phyloP scores from a whole-genome alignment of 352 stramenopile genomes.

The Globisporangium camurandrum region DNA sequence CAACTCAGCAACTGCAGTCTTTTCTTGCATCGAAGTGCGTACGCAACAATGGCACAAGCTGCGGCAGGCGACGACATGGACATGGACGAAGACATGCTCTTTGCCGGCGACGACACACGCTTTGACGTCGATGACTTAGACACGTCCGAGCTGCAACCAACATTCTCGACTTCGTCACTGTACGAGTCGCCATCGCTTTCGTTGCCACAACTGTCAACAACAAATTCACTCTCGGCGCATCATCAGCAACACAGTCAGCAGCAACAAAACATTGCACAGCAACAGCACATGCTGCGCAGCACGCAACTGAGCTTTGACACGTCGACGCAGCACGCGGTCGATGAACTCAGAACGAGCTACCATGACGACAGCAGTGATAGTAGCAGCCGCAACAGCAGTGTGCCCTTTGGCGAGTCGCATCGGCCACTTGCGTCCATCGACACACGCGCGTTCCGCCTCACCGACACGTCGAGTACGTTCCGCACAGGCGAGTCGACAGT shows the following conservation, averaged over 20 bases:
- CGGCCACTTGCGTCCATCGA: background rate
- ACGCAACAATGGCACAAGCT: no score
- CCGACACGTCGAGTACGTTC: background rate
- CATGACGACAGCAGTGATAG: slow-evolving; percentile 4
- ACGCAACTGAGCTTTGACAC: slow-evolving; percentile 6
- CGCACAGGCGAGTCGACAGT: background rate
- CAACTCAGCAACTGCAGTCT: no score
- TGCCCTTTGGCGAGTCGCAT: slow-evolving; percentile 2
- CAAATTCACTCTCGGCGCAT: no score
- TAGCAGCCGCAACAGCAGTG: background rate
- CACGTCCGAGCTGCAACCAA: slow-evolving; percentile 28
- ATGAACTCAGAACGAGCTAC: slow-evolving; percentile 2
- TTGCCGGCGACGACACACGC: slow-evolving; percentile 31
- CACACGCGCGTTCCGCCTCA: background rate
- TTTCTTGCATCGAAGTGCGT: no score
- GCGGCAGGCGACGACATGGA: no score
- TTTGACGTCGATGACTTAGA: slow-evolving; percentile 55
- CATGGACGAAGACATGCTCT: slow-evolving; percentile 55
- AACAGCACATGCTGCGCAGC: background rate
- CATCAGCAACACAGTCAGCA: background rate
- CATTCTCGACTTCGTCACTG: slow-evolving; percentile 30
- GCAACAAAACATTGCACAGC: background rate
- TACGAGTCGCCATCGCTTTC: slow-evolving; percentile 1
- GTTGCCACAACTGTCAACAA: no score
- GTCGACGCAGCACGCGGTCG: background rate